Evolutionary conservation across 495 filamentous ascomycete species (phyloP), one percentile per base, ranked within the genome.

Genomic region (Podospora bellae-mahoneyi): DNA sequence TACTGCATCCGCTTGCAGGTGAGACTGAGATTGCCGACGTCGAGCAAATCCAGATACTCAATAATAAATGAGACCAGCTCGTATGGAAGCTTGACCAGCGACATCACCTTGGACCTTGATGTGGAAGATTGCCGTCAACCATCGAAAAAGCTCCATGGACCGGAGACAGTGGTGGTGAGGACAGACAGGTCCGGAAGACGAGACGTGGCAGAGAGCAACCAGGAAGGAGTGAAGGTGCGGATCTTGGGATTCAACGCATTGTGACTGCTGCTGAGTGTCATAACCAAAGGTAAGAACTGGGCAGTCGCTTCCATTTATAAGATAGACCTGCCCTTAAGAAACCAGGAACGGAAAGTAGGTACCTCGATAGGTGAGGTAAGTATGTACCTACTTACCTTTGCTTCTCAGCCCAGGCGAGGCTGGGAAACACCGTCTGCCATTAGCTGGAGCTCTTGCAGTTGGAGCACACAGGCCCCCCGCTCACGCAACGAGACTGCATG

Each of bases 1-100:
- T 75, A 82, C 65, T 82, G 77, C 19, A 93, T 80, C 18, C 81
- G 76, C 10, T 78, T 81, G 72, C 86, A 87, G 54, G 84, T 82
- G 57, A 82, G 72, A 32, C 80, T 82, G 30, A 88, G 73, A 68
- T 79, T 74, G 23, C 83, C 76, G 34, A 84, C 68, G 69, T 89
- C 85, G 67, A 83, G 78, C 30, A 88, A 77, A 56, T 81, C 74
- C 56, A 89, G 76, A 65, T 84, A 77, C 10, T 82, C 77, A 58
- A 88, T 81, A 60, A 91, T 84, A 69, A 86, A 83, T 32, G 86
- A 82, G 54, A 90, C 78, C 10, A 90, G 79, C 78, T 91, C 89
- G 74, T 88, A 90, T 3, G 89, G 88, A 48, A 91, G 72, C 10
- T 59, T 55, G 53, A 72, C 39, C 32, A 76, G 59, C 55, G 74